A percentile compares a stretch with the other conserved stretches of the same genome.
Conservation (phyloP, 768 basidiomycete genomes). For the Tylopilus balloui region DNA sequence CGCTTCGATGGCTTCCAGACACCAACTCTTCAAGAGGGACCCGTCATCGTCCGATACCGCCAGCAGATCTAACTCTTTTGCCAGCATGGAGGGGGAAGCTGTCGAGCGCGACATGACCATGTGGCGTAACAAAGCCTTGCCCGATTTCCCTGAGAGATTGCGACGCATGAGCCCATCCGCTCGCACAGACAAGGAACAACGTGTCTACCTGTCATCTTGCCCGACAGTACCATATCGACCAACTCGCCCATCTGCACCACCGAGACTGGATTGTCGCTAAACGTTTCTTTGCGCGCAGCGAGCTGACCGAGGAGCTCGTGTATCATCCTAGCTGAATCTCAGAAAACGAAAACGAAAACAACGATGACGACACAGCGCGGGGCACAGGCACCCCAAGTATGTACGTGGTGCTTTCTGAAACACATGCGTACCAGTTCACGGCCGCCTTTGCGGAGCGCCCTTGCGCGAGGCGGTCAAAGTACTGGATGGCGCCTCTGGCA, state of each 20-base stretch:
- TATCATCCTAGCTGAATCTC: conserved; percentile 59
- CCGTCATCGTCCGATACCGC: conserved; percentile 34
- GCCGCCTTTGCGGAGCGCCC: conserved; percentile 63
- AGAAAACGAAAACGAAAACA: background rate
- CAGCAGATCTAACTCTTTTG: conserved; percentile 45
- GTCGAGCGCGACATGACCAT: conserved; percentile 49
- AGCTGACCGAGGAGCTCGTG: conserved; percentile 85
- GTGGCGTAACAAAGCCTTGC: conserved; percentile 69
- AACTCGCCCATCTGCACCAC: conserved; percentile 67
- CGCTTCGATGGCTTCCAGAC: conserved; percentile 56
- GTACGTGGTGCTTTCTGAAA: no score
- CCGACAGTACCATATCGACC: conserved; percentile 66
- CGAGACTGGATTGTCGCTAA: conserved; percentile 56
- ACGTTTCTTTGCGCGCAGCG: conserved; percentile 50
- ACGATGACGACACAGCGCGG: no score
- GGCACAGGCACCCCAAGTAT: no score
- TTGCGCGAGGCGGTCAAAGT: conserved; percentile 67
- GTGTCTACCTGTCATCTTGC: conserved; percentile 61
- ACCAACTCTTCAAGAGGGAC: conserved; percentile 48
- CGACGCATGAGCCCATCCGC: background rate
- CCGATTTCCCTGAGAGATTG: conserved; percentile 63
- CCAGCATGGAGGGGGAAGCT: conserved; percentile 40
- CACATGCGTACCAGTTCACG: conserved; percentile 70
- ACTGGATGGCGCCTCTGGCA: conserved; percentile 56
- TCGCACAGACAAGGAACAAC: background rate